Percentiles rank a stretch among this genome's conserved stretches.
Conservation (phyloP, 352 stramenopile genomes). For the Saprolegnia diclina region DNA sequence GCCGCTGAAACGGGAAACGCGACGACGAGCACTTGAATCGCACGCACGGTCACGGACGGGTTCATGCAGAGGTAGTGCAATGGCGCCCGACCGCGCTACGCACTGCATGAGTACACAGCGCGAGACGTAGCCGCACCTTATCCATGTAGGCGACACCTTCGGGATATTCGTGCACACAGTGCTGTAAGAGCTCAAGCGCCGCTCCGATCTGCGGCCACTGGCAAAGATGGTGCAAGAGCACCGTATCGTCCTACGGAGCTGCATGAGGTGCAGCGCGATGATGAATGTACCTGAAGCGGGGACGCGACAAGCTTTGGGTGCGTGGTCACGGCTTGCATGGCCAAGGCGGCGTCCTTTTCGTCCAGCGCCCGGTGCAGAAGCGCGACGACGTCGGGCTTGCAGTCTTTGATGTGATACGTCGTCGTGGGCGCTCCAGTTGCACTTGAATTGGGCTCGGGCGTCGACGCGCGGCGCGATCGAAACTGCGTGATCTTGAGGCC, state of each 20-base stretch:
- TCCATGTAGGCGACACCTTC: constrained; percentile 39
- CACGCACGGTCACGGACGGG: background rate
- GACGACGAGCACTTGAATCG: constrained; percentile 27
- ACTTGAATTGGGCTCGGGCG: background rate
- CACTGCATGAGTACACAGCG: background rate
- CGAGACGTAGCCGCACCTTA: constrained; percentile 31
- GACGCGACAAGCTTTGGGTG: constrained; percentile 9
- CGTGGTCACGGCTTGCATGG: background rate
- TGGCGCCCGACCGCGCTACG: constrained; percentile 14
- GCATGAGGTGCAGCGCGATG: background rate
- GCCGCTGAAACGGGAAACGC: constrained; percentile 34
- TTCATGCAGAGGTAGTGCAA: constrained; percentile 28
- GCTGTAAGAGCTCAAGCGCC: constrained; percentile 50
- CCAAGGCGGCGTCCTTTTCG: constrained; percentile 1
- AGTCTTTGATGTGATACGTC: constrained; percentile 9
- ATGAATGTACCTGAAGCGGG: background rate
- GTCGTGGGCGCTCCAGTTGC: background rate
- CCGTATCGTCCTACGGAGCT: constrained; percentile 33
- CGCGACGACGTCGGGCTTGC: background rate
- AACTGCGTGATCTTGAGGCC: constrained; percentile 11
- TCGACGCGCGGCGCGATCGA: background rate
- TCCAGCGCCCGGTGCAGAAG: background rate
- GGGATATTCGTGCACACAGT: constrained; percentile 39
- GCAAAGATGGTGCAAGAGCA: constrained; percentile 55
- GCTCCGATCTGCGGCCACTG: constrained; percentile 41